phyloP scores from a whole-genome alignment of 805 yeast genomes.

The Candida awuae region DNA sequence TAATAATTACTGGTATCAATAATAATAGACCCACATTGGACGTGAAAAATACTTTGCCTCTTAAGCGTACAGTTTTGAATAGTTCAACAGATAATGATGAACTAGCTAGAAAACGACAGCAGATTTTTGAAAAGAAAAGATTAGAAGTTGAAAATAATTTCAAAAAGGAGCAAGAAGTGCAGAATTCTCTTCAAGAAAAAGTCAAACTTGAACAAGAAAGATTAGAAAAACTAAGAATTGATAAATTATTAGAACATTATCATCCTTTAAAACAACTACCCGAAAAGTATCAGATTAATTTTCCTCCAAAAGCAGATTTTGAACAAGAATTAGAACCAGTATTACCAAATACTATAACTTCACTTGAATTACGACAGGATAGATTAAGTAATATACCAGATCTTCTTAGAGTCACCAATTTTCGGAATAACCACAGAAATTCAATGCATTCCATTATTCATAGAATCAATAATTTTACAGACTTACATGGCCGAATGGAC shows the following conservation, averaged over 20 bases:
- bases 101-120: conserved; percentile 2
- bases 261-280: conserved; percentile 11
- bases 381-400: neutral
- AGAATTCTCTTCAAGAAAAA: neutral
- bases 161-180: conserved; percentile 1
- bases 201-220: conserved; percentile 1
- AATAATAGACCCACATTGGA: too few species aligned
- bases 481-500: conserved; percentile 6
- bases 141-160: conserved; percentile 1
- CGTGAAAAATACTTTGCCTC: neutral
- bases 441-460: conserved; percentile 8
- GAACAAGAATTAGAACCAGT: neutral
- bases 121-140: conserved; percentile 8
- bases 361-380: conserved; percentile 9
- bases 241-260: conserved; percentile 5
- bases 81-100: neutral
- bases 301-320: conserved; percentile 3
- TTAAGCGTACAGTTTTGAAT: neutral
- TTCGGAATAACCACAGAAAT: conserved; percentile 5
- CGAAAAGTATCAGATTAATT: conserved; percentile 11
- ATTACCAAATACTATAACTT: conserved; percentile 4
- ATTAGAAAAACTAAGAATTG: conserved; percentile 1
- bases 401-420: conserved; percentile 2
- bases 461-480: conserved; percentile 8
- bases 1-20: conserved; percentile 5